Conservation (phyloP, 306 rosid species). For the Astragalus membranaceus region DNA sequence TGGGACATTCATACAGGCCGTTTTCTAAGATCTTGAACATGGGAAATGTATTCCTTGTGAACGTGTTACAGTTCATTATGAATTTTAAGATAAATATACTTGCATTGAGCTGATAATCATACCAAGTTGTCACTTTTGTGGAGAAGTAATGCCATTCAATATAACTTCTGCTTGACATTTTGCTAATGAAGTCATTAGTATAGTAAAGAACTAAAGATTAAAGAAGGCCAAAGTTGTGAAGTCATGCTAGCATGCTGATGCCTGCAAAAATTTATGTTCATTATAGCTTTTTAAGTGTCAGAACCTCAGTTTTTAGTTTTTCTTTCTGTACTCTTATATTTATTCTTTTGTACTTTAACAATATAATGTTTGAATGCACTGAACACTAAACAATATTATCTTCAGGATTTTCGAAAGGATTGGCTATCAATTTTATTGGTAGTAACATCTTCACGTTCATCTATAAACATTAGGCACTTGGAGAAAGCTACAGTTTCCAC, state of each 20-base stretch:
- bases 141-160: constrained; percentile 9
- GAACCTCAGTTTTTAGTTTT: constrained; percentile 11
- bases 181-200: background rate
- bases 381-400: background rate
- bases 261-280: constrained; percentile 10
- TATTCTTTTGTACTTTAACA: background rate
- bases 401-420: constrained; percentile 86
- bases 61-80: background rate
- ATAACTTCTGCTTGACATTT: background rate
- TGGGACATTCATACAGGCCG: constrained; percentile 29
- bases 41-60: constrained; percentile 1
- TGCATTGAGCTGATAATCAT: background rate
- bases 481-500: constrained; percentile 99
- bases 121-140: constrained; percentile 9
- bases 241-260: constrained; percentile 7
- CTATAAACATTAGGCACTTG: constrained; percentile 94
- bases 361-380: background rate
- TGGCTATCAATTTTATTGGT: constrained; percentile 89
- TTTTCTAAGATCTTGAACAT: constrained; percentile 6
- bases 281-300: background rate
- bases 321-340: background rate
- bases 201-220: constrained; percentile 4
- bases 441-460: constrained; percentile 90
- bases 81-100: background rate
- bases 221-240: constrained; percentile 11